Evolutionary conservation across 495 filamentous ascomycete species (phyloP).

Genomic region (Corynascus novoguineensis): DNA sequence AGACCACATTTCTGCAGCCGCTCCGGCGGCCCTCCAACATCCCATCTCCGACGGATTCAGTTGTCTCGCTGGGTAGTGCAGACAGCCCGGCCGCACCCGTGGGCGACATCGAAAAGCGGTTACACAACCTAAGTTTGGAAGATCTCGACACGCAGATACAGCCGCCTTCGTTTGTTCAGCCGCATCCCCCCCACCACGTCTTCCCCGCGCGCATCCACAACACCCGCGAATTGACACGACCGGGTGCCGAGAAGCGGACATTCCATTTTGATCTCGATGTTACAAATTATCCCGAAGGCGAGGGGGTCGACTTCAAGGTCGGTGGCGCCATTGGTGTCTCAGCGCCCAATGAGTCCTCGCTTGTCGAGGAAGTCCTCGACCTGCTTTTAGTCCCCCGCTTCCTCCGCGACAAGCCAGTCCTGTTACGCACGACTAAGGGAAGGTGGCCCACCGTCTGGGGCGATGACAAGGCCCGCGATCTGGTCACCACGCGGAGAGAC

Average conservation of each 20-base stretch:
- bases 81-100: slow-evolving; percentile 7
- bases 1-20: slow-evolving; percentile 63
- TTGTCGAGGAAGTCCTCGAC: slow-evolving; percentile 80
- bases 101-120: slow-evolving; percentile 19
- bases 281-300: slow-evolving; percentile 86
- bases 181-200: slow-evolving; percentile 90
- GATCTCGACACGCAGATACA: slow-evolving; percentile 49
- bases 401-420: slow-evolving; percentile 73
- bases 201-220: slow-evolving; percentile 76
- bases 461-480: slow-evolving; percentile 73
- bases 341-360: slow-evolving; percentile 71
- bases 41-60: slow-evolving; percentile 38
- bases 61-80: slow-evolving; percentile 27
- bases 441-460: slow-evolving; percentile 99
- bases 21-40: slow-evolving; percentile 30
- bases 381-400: slow-evolving; percentile 68
- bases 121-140: slow-evolving; percentile 34
- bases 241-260: slow-evolving; percentile 93
- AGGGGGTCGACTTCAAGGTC: slow-evolving; percentile 87
- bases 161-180: slow-evolving; percentile 85
- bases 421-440: slow-evolving; percentile 69
- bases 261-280: slow-evolving; percentile 97
- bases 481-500: slow-evolving; percentile 84
- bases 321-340: slow-evolving; percentile 92
- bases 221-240: slow-evolving; percentile 77